A percentile compares a stretch with the other conserved stretches of the same genome.
Evolutionary conservation across 2,329 filamentous ascomycete species (phyloP).

Genomic region (Beauveria medogensis): DNA sequence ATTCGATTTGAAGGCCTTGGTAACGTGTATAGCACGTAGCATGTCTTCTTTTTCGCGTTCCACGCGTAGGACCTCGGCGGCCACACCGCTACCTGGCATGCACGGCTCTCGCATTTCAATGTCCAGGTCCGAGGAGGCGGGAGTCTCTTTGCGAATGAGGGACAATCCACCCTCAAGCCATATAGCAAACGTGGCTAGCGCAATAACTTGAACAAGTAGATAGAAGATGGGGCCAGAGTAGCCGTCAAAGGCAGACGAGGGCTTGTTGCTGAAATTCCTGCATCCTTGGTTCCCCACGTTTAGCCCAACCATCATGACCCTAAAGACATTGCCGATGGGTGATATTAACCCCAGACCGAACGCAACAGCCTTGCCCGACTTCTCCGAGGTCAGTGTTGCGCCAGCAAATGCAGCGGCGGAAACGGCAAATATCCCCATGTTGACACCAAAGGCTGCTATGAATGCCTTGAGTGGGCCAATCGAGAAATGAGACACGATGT

Average conservation of each 20-base stretch:
- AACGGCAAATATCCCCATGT: slow-evolving; percentile 51
- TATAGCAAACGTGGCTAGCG: slow-evolving; percentile 61
- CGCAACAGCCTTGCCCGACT: slow-evolving; percentile 12
- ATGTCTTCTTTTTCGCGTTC: slow-evolving; percentile 53
- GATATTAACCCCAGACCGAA: slow-evolving; percentile 15
- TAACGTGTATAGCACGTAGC: slow-evolving; percentile 64
- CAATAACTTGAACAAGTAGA: slow-evolving; percentile 60
- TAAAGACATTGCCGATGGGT: slow-evolving; percentile 43
- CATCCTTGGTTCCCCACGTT: slow-evolving; percentile 75
- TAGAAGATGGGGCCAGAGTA: slow-evolving; percentile 80
- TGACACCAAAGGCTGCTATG: slow-evolving; percentile 54
- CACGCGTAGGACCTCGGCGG: slow-evolving; percentile 27
- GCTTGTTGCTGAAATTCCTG: slow-evolving; percentile 52
- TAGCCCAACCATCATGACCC: slow-evolving; percentile 63
- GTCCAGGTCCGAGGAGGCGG: not conserved
- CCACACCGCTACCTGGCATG: not conserved
- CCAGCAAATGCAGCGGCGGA: not conserved
- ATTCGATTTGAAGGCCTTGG: slow-evolving; percentile 63
- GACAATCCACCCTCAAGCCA: slow-evolving; percentile 63
- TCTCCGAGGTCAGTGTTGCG: slow-evolving; percentile 3
- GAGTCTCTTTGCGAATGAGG: not conserved
- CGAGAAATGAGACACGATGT: slow-evolving; percentile 56
- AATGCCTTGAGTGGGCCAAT: slow-evolving; percentile 63
- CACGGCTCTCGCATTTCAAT: slow-evolving; percentile 4
- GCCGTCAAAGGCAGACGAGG: slow-evolving; percentile 55